Evolutionary conservation across 192 early-diverging fungal genomes (phyloP), one percentile per base, ranked within the genome.

Genomic region (Coemansia sp.): DNA sequence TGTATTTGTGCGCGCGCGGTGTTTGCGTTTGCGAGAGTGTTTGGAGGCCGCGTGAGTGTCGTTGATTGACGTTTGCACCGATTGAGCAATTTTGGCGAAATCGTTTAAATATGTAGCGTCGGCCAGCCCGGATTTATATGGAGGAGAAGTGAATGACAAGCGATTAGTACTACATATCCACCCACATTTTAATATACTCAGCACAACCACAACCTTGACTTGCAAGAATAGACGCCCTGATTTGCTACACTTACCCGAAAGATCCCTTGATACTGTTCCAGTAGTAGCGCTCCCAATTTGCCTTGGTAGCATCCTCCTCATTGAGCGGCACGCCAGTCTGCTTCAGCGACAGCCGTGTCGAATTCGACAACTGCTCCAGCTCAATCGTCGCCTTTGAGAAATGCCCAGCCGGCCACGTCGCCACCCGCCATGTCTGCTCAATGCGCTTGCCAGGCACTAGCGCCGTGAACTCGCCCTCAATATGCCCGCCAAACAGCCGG

Each of bases 231-330:
- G 39, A 23, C 57, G 45, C 21, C 57, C 27, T 17, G 9, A 9
- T 3, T 48, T 47, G 6, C 21, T 19, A 19, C 69, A 85, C 88
- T 74, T 89, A 92, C 86, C 95, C 95, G 83, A 95, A 97, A 19
- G 90, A 85, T 57, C 84, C 83, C 72, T 96, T 95, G 71, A 97
- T 97, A 43, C 89, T 75, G 74, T 91, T 88, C 92, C 93, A 96
- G 84, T 95, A 97, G 80, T 94, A 97, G 57, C 85, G 85, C 41
- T 85, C 85, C 94, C 94, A 98, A 84, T 98, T 95, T 37, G 81
- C 79, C 64, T 85, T 85, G 29, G 90, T 93, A n/a, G 83, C 81
- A 2, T 93, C 92, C 77, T 92, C 91, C 73, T 96, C 92, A 29
- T 91, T 93, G 41, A 95, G 64, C 1, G 96, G 96, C 26, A 98